Conservation (phyloP, 345 rosid genomes). For the Chamaenerion angustifolium region DNA sequence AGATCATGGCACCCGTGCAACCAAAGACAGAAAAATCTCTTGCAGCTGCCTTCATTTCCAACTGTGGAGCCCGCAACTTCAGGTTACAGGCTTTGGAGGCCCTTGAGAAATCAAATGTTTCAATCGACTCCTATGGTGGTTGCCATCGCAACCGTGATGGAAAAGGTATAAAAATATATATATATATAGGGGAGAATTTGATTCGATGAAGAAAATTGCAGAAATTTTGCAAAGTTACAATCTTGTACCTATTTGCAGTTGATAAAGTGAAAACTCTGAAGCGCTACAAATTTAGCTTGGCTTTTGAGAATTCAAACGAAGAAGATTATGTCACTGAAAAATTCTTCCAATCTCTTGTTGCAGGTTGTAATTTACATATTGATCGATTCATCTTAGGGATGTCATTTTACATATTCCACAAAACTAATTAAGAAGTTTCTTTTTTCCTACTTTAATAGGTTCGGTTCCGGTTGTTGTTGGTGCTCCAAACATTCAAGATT, state of each 20-base stretch:
- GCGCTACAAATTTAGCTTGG: constrained; percentile 82
- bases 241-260: constrained; percentile 25
- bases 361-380: constrained; percentile 51
- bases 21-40: constrained; percentile 70
- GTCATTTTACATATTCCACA: too few species aligned
- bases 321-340: constrained; percentile 98
- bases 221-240: too few species aligned
- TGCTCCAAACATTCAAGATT: constrained; percentile 83
- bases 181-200: too few species aligned
- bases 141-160: constrained; percentile 81
- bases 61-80: constrained; percentile 83
- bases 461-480: constrained; percentile 86
- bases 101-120: constrained; percentile 41
- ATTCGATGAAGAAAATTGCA: too few species aligned
- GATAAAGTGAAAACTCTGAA: constrained; percentile 79
- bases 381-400: too few species aligned
- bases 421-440: too few species aligned
- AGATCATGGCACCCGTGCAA: constrained; percentile 80
- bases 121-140: constrained; percentile 81
- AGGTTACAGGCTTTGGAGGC: constrained; percentile 74
- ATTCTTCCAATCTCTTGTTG: constrained; percentile 85
- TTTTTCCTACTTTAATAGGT: constrained; percentile 19
- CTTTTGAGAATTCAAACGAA: constrained; percentile 95
- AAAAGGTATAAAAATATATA: constrained; percentile 29
- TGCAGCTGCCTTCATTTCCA: constrained; percentile 97